Percentiles rank a stretch among this genome's conserved stretches.
These are phyloP conservation scores for Tolypocladium paradoxum DNA, from an alignment of 2,329 filamentous ascomycete genomes.

Conservation along the genomic window DNA sequence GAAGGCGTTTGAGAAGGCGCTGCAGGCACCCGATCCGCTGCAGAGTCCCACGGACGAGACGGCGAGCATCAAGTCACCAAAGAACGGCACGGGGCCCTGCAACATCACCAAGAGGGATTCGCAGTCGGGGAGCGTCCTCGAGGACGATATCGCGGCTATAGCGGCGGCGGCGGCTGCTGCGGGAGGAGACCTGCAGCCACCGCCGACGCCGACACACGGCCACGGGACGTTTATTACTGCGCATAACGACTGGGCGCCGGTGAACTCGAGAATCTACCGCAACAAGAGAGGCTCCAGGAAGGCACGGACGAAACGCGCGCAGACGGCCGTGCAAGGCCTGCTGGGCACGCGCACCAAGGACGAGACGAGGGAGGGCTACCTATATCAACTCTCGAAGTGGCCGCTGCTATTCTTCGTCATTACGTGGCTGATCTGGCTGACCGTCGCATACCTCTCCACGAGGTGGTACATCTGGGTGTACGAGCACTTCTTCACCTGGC, in stretches of 20 bases:
- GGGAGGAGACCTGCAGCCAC: slow-evolving; percentile 21
- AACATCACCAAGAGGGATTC: slow-evolving; percentile 32
- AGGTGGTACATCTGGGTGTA: slow-evolving; percentile 85
- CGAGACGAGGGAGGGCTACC: slow-evolving; percentile 87
- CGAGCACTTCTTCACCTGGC: slow-evolving; percentile 85
- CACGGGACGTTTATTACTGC: slow-evolving; percentile 65
- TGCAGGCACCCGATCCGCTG: slow-evolving; percentile 69
- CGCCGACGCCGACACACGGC: slow-evolving; percentile 11
- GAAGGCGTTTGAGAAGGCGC: slow-evolving; percentile 66
- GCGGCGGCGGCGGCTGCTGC: slow-evolving; percentile 27
- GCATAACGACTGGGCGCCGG: slow-evolving; percentile 90
- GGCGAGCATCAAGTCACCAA: slow-evolving; percentile 29
- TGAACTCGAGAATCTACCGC: slow-evolving; percentile 56
- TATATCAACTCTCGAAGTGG: slow-evolving; percentile 87
- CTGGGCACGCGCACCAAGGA: slow-evolving; percentile 59
- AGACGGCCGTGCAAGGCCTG: slow-evolving; percentile 27
- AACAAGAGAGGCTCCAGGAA: slow-evolving; percentile 26
- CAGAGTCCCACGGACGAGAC: slow-evolving; percentile 48
- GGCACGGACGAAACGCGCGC: slow-evolving; percentile 19
- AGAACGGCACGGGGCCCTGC: slow-evolving; percentile 25
- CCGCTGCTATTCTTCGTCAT: slow-evolving; percentile 73
- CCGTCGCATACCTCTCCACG: slow-evolving; percentile 64
- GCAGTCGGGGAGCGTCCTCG: slow-evolving; percentile 15
- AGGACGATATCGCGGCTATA: slow-evolving; percentile 24
- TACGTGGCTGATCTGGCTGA: slow-evolving; percentile 68